phyloP scores from a whole-genome alignment of 306 rosid species.

The Dryas octopetala region DNA sequence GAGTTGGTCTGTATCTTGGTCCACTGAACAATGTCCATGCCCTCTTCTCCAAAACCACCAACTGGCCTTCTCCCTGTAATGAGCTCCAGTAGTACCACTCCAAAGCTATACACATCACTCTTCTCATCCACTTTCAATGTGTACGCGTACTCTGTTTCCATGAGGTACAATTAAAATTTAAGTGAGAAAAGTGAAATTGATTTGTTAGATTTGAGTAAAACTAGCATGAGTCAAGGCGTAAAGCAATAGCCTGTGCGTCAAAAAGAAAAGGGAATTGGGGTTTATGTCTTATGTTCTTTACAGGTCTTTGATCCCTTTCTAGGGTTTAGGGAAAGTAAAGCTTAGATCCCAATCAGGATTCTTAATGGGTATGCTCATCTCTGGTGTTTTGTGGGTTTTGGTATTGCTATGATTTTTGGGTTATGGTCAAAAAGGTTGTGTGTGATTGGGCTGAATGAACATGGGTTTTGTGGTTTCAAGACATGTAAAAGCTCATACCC shows the following conservation, averaged over 20 bases:
- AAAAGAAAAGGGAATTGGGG: constrained; percentile 27
- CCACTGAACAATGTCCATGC: constrained; percentile 91
- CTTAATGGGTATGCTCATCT: constrained; percentile 30
- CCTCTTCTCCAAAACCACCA: constrained; percentile 84
- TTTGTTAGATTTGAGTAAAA: constrained; percentile 1
- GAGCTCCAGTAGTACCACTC: constrained; percentile 79
- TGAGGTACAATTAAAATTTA: not conserved
- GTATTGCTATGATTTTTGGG: constrained; percentile 27
- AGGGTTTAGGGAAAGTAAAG: constrained; percentile 64
- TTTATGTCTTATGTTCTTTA: constrained; percentile 6
- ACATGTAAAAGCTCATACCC: constrained; percentile 53
- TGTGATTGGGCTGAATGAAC: constrained; percentile 33
- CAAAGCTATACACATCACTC: constrained; percentile 87
- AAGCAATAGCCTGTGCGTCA: constrained; percentile 8
- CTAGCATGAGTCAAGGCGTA: not conserved
- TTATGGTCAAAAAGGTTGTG: constrained; percentile 39
- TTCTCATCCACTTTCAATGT: constrained; percentile 82
- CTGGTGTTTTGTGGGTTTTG: constrained; percentile 37
- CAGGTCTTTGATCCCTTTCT: constrained; percentile 39
- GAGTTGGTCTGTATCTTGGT: constrained; percentile 60
- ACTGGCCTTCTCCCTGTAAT: constrained; percentile 72
- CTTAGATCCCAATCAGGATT: constrained; percentile 38
- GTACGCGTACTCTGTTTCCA: constrained; percentile 79
- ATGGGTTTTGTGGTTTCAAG: constrained; percentile 48
- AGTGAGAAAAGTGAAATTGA: not conserved